phyloP scores from a whole-genome alignment of 2,329 filamentous ascomycete genomes.

The Intubia oerlemansii region DNA sequence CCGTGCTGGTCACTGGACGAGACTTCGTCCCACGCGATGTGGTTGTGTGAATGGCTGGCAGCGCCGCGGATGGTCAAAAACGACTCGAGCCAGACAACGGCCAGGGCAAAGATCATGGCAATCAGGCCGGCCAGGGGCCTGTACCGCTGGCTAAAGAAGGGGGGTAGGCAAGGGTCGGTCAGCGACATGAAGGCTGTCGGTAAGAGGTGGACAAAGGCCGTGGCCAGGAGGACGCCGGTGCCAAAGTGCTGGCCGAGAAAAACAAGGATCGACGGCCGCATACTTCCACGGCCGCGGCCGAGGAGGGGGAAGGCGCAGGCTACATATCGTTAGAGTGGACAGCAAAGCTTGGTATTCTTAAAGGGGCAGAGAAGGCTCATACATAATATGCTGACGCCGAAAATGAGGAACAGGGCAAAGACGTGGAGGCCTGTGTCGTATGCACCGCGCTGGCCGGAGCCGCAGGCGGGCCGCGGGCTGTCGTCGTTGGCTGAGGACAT shows the following conservation, averaged over 20 bases:
- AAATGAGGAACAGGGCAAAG: conserved; percentile 44
- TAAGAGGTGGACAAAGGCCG: conserved; percentile 60
- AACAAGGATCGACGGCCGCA: conserved; percentile 35
- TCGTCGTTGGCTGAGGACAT: too few species aligned
- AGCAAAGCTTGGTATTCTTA: too few species aligned
- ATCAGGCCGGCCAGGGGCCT: conserved; percentile 61
- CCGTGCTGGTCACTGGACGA: conserved; percentile 14
- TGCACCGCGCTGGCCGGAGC: conserved; percentile 25
- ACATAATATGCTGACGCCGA: conserved; percentile 26
- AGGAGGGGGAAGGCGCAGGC: conserved; percentile 47
- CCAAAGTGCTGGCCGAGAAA: conserved; percentile 56
- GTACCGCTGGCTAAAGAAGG: conserved; percentile 63
- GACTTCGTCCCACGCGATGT: conserved; percentile 29
- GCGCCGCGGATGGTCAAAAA: conserved; percentile 52
- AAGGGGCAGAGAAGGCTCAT: neutral
- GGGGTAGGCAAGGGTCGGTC: conserved; percentile 50
- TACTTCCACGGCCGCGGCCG: conserved; percentile 35
- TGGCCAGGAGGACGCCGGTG: conserved; percentile 70
- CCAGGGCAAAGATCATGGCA: conserved; percentile 61
- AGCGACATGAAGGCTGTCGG: conserved; percentile 46
- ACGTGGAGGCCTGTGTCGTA: conserved; percentile 50
- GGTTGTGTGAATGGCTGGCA: conserved; percentile 38
- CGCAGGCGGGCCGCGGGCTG: conserved; percentile 24
- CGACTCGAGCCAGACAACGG: conserved; percentile 74
- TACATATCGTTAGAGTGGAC: conserved; percentile 8